A percentile compares a stretch with the other conserved stretches of the same genome.
Conservation (phyloP, 306 rosid species). For the Medicago arabica region DNA sequence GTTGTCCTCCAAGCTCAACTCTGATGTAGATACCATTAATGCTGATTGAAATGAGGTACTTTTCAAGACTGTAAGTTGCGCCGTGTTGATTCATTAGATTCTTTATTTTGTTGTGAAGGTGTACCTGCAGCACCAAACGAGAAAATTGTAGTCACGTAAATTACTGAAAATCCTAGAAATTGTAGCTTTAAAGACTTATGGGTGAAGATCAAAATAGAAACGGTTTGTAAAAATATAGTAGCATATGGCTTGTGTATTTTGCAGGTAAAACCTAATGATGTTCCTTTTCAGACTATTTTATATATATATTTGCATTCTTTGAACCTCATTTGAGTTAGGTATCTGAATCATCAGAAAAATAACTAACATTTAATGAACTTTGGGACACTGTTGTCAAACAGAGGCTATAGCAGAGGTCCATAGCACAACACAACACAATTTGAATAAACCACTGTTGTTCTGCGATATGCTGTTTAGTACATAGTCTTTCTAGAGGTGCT, state of each 20-base stretch:
- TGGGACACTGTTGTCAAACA: neutral
- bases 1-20: conserved; percentile 89
- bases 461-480: no score
- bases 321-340: neutral
- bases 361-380: neutral
- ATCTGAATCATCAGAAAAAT: neutral
- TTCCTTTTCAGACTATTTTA: no score
- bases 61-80: conserved; percentile 91
- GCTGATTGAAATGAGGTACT: conserved; percentile 77
- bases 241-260: neutral
- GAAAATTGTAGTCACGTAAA: neutral
- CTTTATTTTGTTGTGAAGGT: conserved; percentile 81
- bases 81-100: conserved; percentile 78
- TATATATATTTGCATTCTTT: no score
- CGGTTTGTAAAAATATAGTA: neutral
- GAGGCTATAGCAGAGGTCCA: no score
- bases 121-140: conserved; percentile 65
- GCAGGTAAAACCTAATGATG: neutral
- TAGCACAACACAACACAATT: no score
- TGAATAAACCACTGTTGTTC: no score
- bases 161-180: neutral
- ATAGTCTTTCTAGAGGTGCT: no score
- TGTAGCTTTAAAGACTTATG: neutral
- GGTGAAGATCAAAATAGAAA: neutral
- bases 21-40: conserved; percentile 86